Conservation (phyloP, 768 basidiomycete genomes). For the Lepiota venenata region DNA sequence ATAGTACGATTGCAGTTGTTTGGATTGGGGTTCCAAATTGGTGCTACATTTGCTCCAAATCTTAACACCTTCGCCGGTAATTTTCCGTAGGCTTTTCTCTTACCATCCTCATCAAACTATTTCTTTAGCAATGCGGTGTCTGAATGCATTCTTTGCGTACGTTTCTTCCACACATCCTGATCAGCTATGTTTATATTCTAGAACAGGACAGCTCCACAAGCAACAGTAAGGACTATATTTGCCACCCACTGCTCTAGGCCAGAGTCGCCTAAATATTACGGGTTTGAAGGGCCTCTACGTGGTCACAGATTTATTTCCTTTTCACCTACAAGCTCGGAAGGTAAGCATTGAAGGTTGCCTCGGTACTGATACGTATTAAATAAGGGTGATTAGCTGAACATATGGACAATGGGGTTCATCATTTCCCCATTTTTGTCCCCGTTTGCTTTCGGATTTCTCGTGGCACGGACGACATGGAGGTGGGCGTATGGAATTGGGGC, state of each 20-base stretch:
- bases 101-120: not conserved
- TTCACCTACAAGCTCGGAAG: constrained; percentile 68
- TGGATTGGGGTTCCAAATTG: constrained; percentile 46
- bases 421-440: constrained; percentile 63
- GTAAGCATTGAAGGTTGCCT: constrained; percentile 24
- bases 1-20: constrained; percentile 34
- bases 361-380: not conserved
- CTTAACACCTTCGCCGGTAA: constrained; percentile 54
- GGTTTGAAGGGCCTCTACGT: constrained; percentile 49
- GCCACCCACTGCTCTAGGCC: too few relatives aligned
- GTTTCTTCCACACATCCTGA: not conserved
- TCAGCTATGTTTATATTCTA: not conserved
- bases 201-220: constrained; percentile 9
- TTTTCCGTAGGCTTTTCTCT: not conserved
- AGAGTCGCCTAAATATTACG: too few relatives aligned
- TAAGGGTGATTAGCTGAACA: constrained; percentile 34
- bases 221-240: constrained; percentile 1
- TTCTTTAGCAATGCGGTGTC: constrained; percentile 48
- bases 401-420: constrained; percentile 61
- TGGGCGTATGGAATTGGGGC: constrained; percentile 69
- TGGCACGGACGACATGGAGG: constrained; percentile 55
- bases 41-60: constrained; percentile 50
- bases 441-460: constrained; percentile 66
- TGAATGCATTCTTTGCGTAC: constrained; percentile 57
- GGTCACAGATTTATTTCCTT: constrained; percentile 63